Percentiles rank a stretch among this genome's conserved stretches.
Evolutionary conservation across 1,284 basidiomycete species (phyloP).

Genomic region (Trametes pubescens): DNA sequence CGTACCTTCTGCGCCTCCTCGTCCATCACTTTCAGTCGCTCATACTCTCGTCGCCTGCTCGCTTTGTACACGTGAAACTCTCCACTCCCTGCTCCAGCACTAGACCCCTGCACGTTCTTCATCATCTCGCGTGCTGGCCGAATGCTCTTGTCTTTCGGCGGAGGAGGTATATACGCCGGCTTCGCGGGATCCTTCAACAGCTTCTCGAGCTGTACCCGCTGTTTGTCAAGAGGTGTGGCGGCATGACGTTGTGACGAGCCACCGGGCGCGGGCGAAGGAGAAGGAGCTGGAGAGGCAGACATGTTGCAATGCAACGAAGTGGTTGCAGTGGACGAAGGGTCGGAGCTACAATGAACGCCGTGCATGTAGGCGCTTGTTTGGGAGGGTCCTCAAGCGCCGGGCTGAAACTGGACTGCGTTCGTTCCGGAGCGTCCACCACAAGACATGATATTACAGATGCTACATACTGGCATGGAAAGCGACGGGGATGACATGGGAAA

Average conservation of each 20-base stretch:
- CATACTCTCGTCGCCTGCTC: constrained; percentile 92
- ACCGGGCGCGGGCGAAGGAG: constrained; percentile 39
- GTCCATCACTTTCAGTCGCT: constrained; percentile 91
- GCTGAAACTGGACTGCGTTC: background rate
- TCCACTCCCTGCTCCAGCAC: constrained; percentile 92
- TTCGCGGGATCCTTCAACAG: constrained; percentile 89
- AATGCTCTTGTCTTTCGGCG: constrained; percentile 81
- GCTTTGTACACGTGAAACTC: constrained; percentile 99
- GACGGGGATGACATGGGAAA: constrained; percentile 15
- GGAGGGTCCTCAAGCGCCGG: background rate
- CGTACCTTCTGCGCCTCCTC: constrained; percentile 80
- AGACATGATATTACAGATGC: constrained; percentile 27
- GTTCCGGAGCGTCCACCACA: constrained; percentile 8
- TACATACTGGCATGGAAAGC: constrained; percentile 29
- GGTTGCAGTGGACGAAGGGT: background rate
- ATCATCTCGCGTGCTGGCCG: constrained; percentile 92
- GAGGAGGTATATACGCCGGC: constrained; percentile 76
- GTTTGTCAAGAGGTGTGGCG: constrained; percentile 73
- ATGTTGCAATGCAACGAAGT: constrained; percentile 18
- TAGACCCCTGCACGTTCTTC: constrained; percentile 97
- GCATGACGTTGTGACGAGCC: constrained; percentile 62
- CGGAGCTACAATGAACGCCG: no score
- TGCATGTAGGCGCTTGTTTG: no score
- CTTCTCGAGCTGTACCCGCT: constrained; percentile 81
- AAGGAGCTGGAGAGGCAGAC: constrained; percentile 37